These are phyloP conservation scores for Phytopythium cucurbitacearum DNA, from an alignment of 352 stramenopile genomes.

Conservation along the genomic window DNA sequence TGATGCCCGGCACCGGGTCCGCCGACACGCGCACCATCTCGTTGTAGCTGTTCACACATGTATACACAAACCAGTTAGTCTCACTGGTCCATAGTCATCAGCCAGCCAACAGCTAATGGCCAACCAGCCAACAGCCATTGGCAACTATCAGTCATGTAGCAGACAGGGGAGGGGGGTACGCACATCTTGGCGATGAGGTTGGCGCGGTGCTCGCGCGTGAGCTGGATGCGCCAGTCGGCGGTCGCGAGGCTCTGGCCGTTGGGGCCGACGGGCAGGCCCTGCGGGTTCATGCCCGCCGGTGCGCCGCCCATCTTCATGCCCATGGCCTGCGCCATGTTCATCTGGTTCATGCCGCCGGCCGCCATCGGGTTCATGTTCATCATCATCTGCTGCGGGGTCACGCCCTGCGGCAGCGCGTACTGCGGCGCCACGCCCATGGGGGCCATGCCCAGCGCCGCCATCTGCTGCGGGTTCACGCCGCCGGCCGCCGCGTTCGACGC, in stretches of 20 bases:
- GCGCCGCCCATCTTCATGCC: constrained; percentile 42
- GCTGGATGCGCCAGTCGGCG: constrained; percentile 75
- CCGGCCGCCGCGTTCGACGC: constrained; percentile 14
- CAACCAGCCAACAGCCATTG: constrained; percentile 8
- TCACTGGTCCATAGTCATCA: constrained; percentile 8
- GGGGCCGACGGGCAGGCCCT: constrained; percentile 14
- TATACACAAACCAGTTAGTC: not conserved
- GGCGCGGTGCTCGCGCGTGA: constrained; percentile 74
- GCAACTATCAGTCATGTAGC: not conserved
- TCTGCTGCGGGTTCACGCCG: constrained; percentile 20
- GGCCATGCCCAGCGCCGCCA: constrained; percentile 52
- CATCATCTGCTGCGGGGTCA: constrained; percentile 44
- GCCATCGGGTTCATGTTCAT: constrained; percentile 35
- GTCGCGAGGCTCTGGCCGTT: constrained; percentile 21
- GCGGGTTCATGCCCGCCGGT: constrained; percentile 35
- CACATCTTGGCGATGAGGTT: constrained; percentile 87
- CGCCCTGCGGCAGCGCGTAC: constrained; percentile 26
- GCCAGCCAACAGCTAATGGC: not conserved
- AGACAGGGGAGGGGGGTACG: constrained; percentile 5
- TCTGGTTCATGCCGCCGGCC: constrained; percentile 28
- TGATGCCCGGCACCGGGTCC: constrained; percentile 72
- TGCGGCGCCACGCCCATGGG: constrained; percentile 24
- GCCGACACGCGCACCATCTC: constrained; percentile 82
- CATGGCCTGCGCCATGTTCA: constrained; percentile 52
- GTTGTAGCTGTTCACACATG: constrained; percentile 49